Base-by-base conservation (phyloP, 1,139 yeast genomes). In the Yamadazyma trypodendri region DNA sequence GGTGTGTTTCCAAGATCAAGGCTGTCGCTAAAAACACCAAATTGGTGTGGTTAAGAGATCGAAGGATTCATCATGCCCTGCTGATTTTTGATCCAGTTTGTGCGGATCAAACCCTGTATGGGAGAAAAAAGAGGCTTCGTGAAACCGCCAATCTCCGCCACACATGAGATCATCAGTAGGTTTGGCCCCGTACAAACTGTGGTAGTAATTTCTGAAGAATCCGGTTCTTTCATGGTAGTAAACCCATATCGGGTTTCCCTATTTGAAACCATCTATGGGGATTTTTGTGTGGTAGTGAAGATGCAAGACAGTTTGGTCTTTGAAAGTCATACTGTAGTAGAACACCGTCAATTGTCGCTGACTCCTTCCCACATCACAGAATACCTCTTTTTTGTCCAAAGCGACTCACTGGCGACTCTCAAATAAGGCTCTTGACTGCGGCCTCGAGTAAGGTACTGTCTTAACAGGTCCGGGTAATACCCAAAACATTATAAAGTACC, bases 111-210 rank as follows among this genome's bases (percentile, higher is more conserved):
- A 29, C 3, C 27, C 21, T 3, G 12, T 8, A 20, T 27, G 25
- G 11, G 13, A 20, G 6, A 15, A 13, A 9, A 27, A 6, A n/a
- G 18, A 9, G 5, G 21, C 20, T 20, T 20, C 12, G 10, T 11
- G 13, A 8, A n/a, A n/a, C n/a, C 4, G 12, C 31, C 27, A 27
- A 6, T 12, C 21, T 10, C n/a, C 25, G 18, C 27, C 36, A 20
- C 36, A 24, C 25, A 33, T 25, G 10, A 33, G 27, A 3, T 27
- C 20, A 8, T 36, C 39, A 5, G 24, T 23, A 2, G 28, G 32
- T 17, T 28, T 25, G 5, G 39, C 39, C 23, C 32, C 36, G 21
- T 32, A 36, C 21, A 36, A 22, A 14, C 36, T 32, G 22, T 32
- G 32, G 11, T 32, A 25, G 20, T 36, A 36, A 20, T 15, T 10